phyloP scores from a whole-genome alignment of 129 eudicot genomes.

The Lactuca saligna region DNA sequence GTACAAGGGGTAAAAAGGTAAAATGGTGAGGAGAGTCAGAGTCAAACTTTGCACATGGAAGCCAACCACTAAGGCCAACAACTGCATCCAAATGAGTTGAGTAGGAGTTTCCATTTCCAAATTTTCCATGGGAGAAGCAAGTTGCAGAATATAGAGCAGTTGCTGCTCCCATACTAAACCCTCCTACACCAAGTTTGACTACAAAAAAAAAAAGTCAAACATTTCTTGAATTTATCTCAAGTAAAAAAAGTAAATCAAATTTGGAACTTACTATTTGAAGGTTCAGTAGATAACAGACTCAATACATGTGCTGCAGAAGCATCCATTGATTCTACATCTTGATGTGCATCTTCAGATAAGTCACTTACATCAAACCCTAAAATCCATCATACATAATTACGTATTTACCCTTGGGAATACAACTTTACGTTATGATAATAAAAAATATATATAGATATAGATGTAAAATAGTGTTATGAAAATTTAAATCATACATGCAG shows the following conservation, averaged over 20 bases:
- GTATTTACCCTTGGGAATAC: too few species aligned
- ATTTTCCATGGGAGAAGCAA: slow-evolving; percentile 67
- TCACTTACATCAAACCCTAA: slow-evolving; percentile 84
- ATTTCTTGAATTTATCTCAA: too few species aligned
- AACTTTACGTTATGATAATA: background rate
- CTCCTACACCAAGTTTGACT: slow-evolving; percentile 90
- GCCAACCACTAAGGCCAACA: slow-evolving; percentile 94
- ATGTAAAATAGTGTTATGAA: too few species aligned
- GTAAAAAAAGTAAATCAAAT: too few species aligned
- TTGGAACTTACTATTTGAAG: slow-evolving; percentile 57
- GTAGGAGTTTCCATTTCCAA: slow-evolving; percentile 56
- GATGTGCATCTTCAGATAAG: slow-evolving; percentile 68
- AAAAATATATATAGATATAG: too few species aligned
- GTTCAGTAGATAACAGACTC: slow-evolving; percentile 71
- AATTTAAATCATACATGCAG: slow-evolving; percentile 55
- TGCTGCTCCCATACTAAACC: slow-evolving; percentile 97
- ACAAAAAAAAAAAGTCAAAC: slow-evolving; percentile 17
- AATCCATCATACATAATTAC: background rate
- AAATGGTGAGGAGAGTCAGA: slow-evolving; percentile 1
- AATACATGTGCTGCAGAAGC: slow-evolving; percentile 82
- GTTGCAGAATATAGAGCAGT: slow-evolving; percentile 70
- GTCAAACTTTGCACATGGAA: slow-evolving; percentile 79
- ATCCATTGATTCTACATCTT: slow-evolving; percentile 81
- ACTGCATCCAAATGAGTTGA: slow-evolving; percentile 62
- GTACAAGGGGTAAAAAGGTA: background rate